Evolutionary conservation across 495 filamentous ascomycete genomes (phyloP).

Genomic region (Trichocladium uniseriatum): DNA sequence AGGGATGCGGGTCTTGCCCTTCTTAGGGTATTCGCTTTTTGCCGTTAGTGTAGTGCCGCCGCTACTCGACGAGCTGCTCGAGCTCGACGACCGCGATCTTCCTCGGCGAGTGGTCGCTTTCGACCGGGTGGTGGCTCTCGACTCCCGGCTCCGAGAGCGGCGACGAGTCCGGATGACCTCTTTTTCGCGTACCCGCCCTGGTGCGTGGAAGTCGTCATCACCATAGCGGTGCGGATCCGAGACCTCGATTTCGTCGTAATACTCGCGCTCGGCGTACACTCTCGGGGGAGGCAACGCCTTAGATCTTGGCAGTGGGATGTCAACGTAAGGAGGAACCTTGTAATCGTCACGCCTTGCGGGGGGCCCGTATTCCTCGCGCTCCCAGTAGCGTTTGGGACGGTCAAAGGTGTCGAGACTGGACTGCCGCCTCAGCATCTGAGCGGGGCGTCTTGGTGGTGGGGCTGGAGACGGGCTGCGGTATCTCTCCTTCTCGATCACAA

Average conservation of each 20-base stretch:
- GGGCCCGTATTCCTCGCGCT: slow-evolving; percentile 39
- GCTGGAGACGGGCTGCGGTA: slow-evolving; percentile 31
- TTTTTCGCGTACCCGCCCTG: slow-evolving; percentile 44
- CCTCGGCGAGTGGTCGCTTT: too few species aligned
- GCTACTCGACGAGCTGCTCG: slow-evolving; percentile 40
- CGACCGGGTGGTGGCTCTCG: slow-evolving; percentile 18
- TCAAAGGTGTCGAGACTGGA: slow-evolving; percentile 43
- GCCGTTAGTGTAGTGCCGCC: slow-evolving; percentile 35
- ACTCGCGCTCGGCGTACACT: slow-evolving; percentile 45
- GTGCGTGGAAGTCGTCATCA: slow-evolving; percentile 54
- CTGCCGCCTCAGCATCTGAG: slow-evolving; percentile 29
- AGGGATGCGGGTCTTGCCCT: slow-evolving; percentile 82
- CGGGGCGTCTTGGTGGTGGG: slow-evolving; percentile 18
- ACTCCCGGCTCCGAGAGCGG: slow-evolving; percentile 29
- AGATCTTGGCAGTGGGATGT: slow-evolving; percentile 44
- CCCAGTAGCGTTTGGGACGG: slow-evolving; percentile 36
- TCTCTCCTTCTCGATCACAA: slow-evolving; percentile 28
- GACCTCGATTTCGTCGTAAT: slow-evolving; percentile 53
- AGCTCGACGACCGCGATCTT: slow-evolving; percentile 28
- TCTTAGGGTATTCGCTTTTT: slow-evolving; percentile 61
- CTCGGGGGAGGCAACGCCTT: slow-evolving; percentile 36
- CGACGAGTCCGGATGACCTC: slow-evolving; percentile 36
- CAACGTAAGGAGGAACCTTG: slow-evolving; percentile 41
- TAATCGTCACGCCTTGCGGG: slow-evolving; percentile 26
- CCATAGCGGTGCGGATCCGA: slow-evolving; percentile 58